A percentile compares a stretch with the other conserved stretches of the same genome.
Evolutionary conservation across 257 asterid species (phyloP).

Genomic region (Lycium ferocissimum): DNA sequence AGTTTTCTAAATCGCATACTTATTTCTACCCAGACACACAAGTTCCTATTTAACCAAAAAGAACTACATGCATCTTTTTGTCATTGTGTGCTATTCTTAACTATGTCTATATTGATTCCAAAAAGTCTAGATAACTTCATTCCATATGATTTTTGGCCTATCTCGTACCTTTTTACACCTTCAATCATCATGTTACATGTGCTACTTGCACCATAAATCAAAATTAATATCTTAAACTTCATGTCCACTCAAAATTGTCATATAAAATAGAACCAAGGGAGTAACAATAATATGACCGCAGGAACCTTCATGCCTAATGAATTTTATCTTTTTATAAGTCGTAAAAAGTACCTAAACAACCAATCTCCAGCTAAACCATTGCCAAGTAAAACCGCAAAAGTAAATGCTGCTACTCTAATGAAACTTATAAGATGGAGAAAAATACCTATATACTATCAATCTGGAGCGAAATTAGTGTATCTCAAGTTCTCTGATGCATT

Average conservation of each 20-base stretch:
- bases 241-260: not conserved
- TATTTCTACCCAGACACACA: not conserved
- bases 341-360: slow-evolving; percentile 32
- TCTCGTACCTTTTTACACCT: not conserved
- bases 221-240: slow-evolving; percentile 8
- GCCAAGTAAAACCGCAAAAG: not conserved
- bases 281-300: not conserved
- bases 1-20: not conserved
- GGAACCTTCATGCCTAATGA: not conserved
- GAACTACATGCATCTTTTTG: not conserved
- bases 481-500: slow-evolving; percentile 58
- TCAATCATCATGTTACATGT: not conserved
- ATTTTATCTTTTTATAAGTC: not conserved
- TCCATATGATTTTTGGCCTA: not conserved
- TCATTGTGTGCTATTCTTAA: not conserved
- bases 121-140: not conserved
- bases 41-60: not conserved
- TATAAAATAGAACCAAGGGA: not conserved
- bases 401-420: not conserved
- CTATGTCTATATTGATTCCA: not conserved
- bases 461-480: slow-evolving; percentile 56
- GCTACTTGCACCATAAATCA: slow-evolving; percentile 3
- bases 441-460: slow-evolving; percentile 44
- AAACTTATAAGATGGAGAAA: slow-evolving; percentile 10
- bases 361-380: slow-evolving; percentile 58